Percentiles rank a stretch among this genome's conserved stretches.
These are phyloP conservation scores for Pythium chondricola DNA, from an alignment of 352 stramenopile species.

Conservation along the genomic window DNA sequence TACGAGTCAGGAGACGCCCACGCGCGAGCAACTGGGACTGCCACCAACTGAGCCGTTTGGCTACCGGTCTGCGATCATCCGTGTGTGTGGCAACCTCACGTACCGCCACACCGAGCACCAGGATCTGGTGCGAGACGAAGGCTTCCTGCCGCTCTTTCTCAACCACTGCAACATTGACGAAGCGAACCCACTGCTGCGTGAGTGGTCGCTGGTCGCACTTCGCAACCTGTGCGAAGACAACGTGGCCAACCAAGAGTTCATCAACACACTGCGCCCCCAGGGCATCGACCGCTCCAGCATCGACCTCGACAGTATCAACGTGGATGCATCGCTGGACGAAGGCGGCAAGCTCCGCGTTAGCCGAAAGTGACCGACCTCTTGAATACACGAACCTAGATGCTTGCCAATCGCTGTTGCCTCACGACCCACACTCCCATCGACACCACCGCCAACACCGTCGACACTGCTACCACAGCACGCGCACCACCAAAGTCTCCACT, in stretches of 20 bases:
- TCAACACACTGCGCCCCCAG: constrained; percentile 59
- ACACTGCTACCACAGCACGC: too few relatives aligned
- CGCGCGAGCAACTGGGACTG: background rate
- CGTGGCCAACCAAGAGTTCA: constrained; percentile 62
- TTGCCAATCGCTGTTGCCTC: too few relatives aligned
- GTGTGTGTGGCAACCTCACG: constrained; percentile 76
- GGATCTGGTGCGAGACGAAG: constrained; percentile 68
- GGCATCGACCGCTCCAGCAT: constrained; percentile 26
- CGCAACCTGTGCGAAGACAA: constrained; percentile 87
- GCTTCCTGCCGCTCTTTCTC: constrained; percentile 75
- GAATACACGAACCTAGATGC: too few relatives aligned
- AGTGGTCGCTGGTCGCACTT: constrained; percentile 86
- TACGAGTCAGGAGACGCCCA: background rate
- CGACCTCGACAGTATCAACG: constrained; percentile 25
- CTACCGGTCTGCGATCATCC: constrained; percentile 74
- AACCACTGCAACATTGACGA: constrained; percentile 90
- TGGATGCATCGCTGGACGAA: constrained; percentile 21
- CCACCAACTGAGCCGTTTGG: constrained; percentile 38
- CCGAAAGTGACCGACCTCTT: background rate
- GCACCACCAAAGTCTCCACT: too few relatives aligned
- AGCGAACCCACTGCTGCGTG: constrained; percentile 79
- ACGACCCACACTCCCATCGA: too few relatives aligned
- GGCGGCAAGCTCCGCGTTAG: constrained; percentile 23
- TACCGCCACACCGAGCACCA: constrained; percentile 64
- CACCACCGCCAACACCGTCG: too few relatives aligned